Percentiles rank a stretch among this genome's conserved stretches.
These are phyloP conservation scores for Saccharomyces hybrid DNA, from an alignment of 1,139 yeast species.

Conservation along the genomic window DNA sequence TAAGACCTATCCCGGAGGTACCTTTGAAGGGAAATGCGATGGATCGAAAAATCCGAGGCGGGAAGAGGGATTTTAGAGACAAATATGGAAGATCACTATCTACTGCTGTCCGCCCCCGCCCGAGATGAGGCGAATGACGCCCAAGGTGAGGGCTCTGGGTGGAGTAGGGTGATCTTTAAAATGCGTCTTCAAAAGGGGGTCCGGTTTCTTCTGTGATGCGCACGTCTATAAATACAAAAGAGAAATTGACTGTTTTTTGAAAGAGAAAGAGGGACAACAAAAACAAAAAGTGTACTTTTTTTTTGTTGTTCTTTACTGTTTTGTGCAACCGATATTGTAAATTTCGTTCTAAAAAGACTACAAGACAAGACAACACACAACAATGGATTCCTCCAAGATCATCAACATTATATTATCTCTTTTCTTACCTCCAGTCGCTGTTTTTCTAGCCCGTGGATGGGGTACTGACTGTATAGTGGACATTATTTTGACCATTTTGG, in stretches of 20 bases:
- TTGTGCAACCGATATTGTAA: no score
- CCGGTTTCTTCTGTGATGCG: background rate
- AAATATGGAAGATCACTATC: background rate
- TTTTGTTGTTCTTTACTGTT: no score
- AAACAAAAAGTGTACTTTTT: no score
- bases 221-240: background rate
- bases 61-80: background rate
- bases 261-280: background rate
- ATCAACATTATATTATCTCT: constrained; percentile 41
- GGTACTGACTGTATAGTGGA: constrained; percentile 56
- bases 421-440: constrained; percentile 78
- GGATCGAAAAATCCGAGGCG: background rate
- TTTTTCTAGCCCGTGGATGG: constrained; percentile 63
- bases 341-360: no score
- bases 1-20: background rate
- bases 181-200: background rate
- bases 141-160: background rate
- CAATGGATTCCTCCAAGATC: constrained; percentile 26
- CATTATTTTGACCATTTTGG: constrained; percentile 62
- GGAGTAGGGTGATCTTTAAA: background rate
- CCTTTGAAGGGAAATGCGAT: background rate
- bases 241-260: background rate
- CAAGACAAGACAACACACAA: background rate
- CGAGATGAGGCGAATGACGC: no score
- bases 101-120: background rate